These are phyloP conservation scores for Paramyrothecium sp. DNA, from an alignment of 2,329 filamentous ascomycete species.

Conservation along the genomic window DNA sequence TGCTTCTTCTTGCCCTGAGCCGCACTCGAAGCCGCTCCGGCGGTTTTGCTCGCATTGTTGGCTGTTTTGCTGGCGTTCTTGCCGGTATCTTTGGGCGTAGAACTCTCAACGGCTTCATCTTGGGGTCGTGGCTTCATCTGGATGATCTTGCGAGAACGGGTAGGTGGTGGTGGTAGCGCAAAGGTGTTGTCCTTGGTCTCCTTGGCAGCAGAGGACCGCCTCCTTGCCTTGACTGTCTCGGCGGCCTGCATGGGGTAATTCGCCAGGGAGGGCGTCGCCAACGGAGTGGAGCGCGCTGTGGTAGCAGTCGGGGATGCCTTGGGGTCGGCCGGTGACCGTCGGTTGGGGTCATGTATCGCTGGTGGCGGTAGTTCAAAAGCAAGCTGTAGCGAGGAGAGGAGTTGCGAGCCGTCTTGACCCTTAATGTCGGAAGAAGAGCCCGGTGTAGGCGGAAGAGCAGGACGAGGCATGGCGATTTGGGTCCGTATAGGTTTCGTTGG, in stretches of 20 bases:
- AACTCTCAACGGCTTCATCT: constrained; percentile 28
- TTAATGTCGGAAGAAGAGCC: constrained; percentile 78
- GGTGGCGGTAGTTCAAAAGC: constrained; percentile 77
- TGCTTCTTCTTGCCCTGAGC: constrained; percentile 71
- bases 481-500: background rate
- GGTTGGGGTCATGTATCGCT: constrained; percentile 56
- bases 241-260: constrained; percentile 47
- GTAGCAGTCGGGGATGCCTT: constrained; percentile 26
- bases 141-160: constrained; percentile 91
- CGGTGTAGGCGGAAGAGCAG: constrained; percentile 65
- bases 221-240: constrained; percentile 52
- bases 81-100: constrained; percentile 18
- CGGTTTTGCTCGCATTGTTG: constrained; percentile 13
- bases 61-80: constrained; percentile 18
- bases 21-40: constrained; percentile 17
- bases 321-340: constrained; percentile 29
- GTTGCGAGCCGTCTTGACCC: constrained; percentile 64
- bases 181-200: constrained; percentile 62
- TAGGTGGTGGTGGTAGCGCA: constrained; percentile 86
- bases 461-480: constrained; percentile 27
- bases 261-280: constrained; percentile 19
- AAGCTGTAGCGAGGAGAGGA: constrained; percentile 61
- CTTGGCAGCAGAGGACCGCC: constrained; percentile 46
- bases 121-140: constrained; percentile 80
- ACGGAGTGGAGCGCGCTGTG: constrained; percentile 6